Base-by-base conservation (phyloP, 2,329 filamentous ascomycete species). In the Alternaria ventricosa region DNA sequence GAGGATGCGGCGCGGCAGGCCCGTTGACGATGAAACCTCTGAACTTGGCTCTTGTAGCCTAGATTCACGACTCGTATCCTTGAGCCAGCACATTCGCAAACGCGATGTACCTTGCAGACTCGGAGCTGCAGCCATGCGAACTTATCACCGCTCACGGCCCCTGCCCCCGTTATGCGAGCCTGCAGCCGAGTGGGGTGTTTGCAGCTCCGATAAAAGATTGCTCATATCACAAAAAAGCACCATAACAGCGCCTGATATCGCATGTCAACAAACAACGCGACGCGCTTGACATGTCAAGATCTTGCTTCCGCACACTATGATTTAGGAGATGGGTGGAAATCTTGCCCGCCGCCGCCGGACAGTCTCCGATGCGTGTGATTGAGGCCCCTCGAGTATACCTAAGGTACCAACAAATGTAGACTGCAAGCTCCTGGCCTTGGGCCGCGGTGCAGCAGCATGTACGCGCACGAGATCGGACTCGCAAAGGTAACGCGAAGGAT, bases 41-140 rank as follows among this genome's bases (percentile, higher is more conserved):
- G 23, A 64, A 64, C 45, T 61, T 61, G 57, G 18, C 61, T 58
- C 50, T 65, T 23, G 28, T 53, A 57, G 44, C 57, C 60, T 64
- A 53, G 57, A 57, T 61, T 65, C 56, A 63, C 56, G 54, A 55
- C 49, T 54, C 62, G 57, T 58, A 46, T n/a, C 61, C 63, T 66
- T 55, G 61, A 66, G 63, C 62, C 30, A 53, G 60, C 55, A 57
- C 58, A 55, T 33, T 55, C 51, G 55, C 56, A 65, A 66, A 59
- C 51, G 55, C 61, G 56, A 49, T 56, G 57, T 57, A 57, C 67
- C 65, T 69, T 70, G 70, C 64, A 62, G 58, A 45, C 56, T 53
- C 33, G 46, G 43, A 60, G 23, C 51, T 64, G 63, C 50, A 55
- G 44, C 60, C 59, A 67, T 60, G 66, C 66, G 55, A 55, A 55